phyloP scores from a whole-genome alignment of 495 filamentous ascomycete genomes.

The Annulohypoxylon bovei region DNA sequence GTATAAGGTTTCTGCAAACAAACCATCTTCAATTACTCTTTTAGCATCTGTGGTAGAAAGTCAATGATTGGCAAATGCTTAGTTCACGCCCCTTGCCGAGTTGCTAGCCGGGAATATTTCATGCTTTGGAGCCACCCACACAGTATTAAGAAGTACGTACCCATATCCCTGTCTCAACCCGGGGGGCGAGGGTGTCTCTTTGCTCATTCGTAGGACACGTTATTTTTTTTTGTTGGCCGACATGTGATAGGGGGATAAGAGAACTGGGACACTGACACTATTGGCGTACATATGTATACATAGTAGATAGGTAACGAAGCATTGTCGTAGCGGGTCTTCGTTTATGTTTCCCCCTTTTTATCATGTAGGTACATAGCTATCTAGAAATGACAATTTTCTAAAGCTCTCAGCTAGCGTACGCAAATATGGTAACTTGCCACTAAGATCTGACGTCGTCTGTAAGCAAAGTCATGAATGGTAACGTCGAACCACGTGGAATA shows the following conservation, averaged over 20 bases:
- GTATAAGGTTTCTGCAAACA: conserved; percentile 3
- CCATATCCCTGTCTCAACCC: conserved; percentile 1
- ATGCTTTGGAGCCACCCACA: conserved; percentile 20
- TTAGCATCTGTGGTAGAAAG: not conserved
- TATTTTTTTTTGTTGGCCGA: conserved; percentile 18
- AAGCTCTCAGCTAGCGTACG: not conserved
- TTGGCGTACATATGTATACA: not conserved
- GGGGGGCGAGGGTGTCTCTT: not conserved
- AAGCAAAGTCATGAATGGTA: not conserved
- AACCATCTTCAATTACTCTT: conserved; percentile 1
- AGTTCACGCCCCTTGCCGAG: conserved; percentile 10
- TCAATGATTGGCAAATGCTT: not conserved
- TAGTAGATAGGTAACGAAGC: not conserved
- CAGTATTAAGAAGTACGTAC: conserved; percentile 12
- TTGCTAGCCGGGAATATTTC: conserved; percentile 15
- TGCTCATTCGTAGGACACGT: conserved; percentile 21
- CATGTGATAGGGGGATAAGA: conserved; percentile 23
- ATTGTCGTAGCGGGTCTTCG: not conserved
- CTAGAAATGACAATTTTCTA: not conserved
- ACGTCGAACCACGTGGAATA: conserved; percentile 23
- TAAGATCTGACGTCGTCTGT: conserved; percentile 1
- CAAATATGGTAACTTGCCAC: not conserved
- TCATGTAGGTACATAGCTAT: not conserved
- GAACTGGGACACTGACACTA: not conserved
- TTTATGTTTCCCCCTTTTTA: not conserved